Percentiles rank a stretch among this genome's conserved stretches.
These are phyloP conservation scores for Pythium vanterpoolii DNA, from an alignment of 352 stramenopile species.

Conservation along the genomic window DNA sequence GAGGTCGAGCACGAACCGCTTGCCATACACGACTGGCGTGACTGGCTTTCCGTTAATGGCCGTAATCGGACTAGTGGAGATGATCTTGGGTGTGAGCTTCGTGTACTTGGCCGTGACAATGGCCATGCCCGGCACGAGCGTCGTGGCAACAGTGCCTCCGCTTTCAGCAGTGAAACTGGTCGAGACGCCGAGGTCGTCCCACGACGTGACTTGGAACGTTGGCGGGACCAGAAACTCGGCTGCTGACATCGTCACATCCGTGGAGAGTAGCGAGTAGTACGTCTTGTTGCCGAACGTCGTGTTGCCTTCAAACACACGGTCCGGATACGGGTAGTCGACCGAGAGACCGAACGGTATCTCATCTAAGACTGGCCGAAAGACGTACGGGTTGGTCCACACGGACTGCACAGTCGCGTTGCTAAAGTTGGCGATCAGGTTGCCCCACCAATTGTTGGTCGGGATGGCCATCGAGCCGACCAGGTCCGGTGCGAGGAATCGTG, in stretches of 20 bases:
- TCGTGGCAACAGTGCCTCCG: constrained; percentile 32
- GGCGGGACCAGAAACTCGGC: constrained; percentile 45
- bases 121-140: constrained; percentile 68
- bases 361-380: constrained; percentile 32
- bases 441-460: constrained; percentile 80
- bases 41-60: too few species aligned
- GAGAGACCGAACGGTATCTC: constrained; percentile 38
- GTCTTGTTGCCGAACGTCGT: constrained; percentile 35
- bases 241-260: constrained; percentile 57
- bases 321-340: constrained; percentile 64
- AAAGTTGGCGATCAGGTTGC: constrained; percentile 65
- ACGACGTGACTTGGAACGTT: constrained; percentile 47
- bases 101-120: constrained; percentile 64
- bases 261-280: constrained; percentile 53
- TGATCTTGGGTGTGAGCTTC: constrained; percentile 45
- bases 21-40: constrained; percentile 31
- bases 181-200: constrained; percentile 57
- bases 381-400: constrained; percentile 71
- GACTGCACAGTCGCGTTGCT: constrained; percentile 43
- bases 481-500: constrained; percentile 45
- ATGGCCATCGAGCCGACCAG: constrained; percentile 40
- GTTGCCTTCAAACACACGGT: constrained; percentile 51
- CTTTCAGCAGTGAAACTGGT: background rate
- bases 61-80: too few species aligned
- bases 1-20: constrained; percentile 46